phyloP scores from a whole-genome alignment of 441 rosid genomes.

The Gossypium lobatum region DNA sequence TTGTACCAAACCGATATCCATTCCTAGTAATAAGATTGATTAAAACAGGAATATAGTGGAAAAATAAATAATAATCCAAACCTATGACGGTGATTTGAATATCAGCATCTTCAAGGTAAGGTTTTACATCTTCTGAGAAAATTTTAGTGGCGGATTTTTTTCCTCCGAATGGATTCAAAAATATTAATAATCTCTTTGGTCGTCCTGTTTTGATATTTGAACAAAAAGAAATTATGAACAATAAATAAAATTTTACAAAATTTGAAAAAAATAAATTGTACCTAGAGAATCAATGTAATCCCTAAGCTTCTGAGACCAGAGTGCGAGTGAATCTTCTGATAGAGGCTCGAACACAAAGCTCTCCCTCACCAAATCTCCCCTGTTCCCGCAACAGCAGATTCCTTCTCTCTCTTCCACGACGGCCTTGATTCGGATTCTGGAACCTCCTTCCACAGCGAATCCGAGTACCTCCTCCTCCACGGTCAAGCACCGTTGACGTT shows the following conservation, averaged over 20 bases:
- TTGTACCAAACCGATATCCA: no score
- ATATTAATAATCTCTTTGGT: conserved; percentile 61
- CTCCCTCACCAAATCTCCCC: conserved; percentile 47
- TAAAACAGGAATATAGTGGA: no score
- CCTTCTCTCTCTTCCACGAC: conserved; percentile 33
- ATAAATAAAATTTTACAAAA: background rate
- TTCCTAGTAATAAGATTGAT: no score
- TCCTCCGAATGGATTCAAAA: conserved; percentile 88
- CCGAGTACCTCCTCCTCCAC: conserved; percentile 59
- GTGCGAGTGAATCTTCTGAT: conserved; percentile 40
- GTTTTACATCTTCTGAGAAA: conserved; percentile 59
- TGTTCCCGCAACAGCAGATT: conserved; percentile 38
- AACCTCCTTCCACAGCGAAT: conserved; percentile 49
- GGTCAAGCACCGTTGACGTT: conserved; percentile 32
- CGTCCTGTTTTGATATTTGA: conserved; percentile 38
- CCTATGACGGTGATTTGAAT: conserved; percentile 66
- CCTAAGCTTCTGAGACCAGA: conserved; percentile 55
- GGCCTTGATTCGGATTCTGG: conserved; percentile 43
- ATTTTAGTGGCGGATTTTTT: conserved; percentile 61
- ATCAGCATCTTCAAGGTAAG: conserved; percentile 69
- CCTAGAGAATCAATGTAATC: conserved; percentile 58
- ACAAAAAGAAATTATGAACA: background rate
- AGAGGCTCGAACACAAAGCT: conserved; percentile 64
- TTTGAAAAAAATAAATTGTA: conserved; percentile 10
- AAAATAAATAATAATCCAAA: conserved; percentile 9